A percentile compares a stretch with the other conserved stretches of the same genome.
These are phyloP conservation scores for Ascosphaera apis DNA, from an alignment of 2,329 filamentous ascomycete species.

Conservation along the genomic window DNA sequence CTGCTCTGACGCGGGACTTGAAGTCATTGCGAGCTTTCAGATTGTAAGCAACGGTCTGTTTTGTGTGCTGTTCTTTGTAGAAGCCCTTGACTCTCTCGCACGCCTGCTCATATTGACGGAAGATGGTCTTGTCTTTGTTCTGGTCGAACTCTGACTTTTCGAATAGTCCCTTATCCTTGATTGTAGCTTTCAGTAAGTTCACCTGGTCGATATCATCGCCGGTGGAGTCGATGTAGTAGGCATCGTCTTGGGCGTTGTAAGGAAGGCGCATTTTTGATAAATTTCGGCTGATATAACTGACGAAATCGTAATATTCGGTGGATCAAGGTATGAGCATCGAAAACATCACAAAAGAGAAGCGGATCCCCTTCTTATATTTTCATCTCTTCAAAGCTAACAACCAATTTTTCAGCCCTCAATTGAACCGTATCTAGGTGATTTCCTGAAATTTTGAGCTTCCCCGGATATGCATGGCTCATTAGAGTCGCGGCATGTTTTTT, in stretches of 20 bases:
- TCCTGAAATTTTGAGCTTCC: background rate
- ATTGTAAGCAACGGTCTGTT: constrained; percentile 45
- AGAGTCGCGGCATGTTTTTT: background rate
- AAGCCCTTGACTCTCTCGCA: constrained; percentile 71
- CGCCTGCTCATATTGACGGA: constrained; percentile 63
- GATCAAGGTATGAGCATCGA: no score
- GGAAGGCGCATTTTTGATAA: background rate
- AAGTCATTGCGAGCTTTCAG: constrained; percentile 53
- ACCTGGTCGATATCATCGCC: constrained; percentile 37
- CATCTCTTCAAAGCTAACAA: no score
- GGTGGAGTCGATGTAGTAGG: constrained; percentile 32
- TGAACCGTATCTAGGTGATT: background rate
- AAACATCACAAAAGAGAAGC: no score
- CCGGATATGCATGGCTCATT: background rate
- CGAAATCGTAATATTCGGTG: no score
- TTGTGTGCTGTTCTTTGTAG: constrained; percentile 48
- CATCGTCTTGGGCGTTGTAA: constrained; percentile 23
- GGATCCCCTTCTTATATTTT: no score
- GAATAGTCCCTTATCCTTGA: constrained; percentile 24
- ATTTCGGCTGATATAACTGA: background rate
- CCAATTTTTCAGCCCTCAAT: no score
- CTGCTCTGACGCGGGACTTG: constrained; percentile 40
- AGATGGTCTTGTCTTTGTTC: constrained; percentile 55
- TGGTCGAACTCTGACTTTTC: constrained; percentile 44
- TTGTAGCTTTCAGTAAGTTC: constrained; percentile 33